Conservation (phyloP, 345 rosid genomes). For the Arabis hirsuta region DNA sequence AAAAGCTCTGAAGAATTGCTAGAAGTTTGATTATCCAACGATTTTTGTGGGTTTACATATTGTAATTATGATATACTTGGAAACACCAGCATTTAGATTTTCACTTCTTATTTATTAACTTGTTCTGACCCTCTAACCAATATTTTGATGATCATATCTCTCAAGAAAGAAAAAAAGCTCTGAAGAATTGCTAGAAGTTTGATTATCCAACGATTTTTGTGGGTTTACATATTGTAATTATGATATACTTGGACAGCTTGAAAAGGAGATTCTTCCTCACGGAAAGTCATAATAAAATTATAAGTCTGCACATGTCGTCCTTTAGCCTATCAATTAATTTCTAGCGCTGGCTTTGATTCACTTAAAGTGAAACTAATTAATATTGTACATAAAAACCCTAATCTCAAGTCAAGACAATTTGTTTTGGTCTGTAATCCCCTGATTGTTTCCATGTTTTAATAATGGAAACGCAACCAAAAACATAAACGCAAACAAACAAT, state of each 20-base stretch:
- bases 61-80: background rate
- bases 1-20: background rate
- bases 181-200: background rate
- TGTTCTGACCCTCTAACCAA: background rate
- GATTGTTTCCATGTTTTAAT: background rate
- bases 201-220: background rate
- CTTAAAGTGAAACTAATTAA: background rate
- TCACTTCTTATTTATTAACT: background rate
- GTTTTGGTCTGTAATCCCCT: background rate
- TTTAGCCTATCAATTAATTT: background rate
- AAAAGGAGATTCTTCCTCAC: conserved; percentile 3
- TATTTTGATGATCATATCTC: background rate
- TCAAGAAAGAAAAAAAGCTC: background rate
- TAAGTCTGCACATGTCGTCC: background rate
- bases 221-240: conserved; percentile 16
- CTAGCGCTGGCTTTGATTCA: background rate
- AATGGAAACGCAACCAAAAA: conserved; percentile 10
- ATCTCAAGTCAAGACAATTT: conserved; percentile 7
- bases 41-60: conserved; percentile 6
- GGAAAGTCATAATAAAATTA: background rate
- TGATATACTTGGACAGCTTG: background rate
- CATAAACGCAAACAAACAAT: background rate
- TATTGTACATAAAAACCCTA: conserved; percentile 10
- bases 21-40: background rate
- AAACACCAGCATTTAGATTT: too few species aligned